Percentiles rank a stretch among this genome's conserved stretches.
Evolutionary conservation across 331 rosid species (phyloP).

Genomic region (Malus hybrid): DNA sequence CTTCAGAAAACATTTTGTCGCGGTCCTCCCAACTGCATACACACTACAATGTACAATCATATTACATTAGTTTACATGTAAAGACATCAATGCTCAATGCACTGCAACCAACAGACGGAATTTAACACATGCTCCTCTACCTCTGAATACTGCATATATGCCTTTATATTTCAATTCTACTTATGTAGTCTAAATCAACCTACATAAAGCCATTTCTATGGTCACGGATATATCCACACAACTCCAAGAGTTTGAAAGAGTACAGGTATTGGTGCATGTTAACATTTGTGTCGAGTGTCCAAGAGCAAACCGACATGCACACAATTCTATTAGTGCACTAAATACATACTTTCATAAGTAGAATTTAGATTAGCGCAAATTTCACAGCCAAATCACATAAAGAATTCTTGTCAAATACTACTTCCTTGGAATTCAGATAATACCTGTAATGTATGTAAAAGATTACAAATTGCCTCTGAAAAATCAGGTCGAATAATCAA

Average conservation of each 20-base stretch:
- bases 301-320: not conserved
- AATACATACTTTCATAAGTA: not conserved
- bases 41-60: constrained; percentile 41
- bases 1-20: constrained; percentile 82
- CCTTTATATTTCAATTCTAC: too few species aligned
- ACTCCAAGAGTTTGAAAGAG: not conserved
- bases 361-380: not conserved
- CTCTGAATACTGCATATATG: too few species aligned
- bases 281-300: not conserved
- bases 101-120: not conserved
- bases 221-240: not conserved
- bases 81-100: not conserved
- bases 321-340: not conserved
- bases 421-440: not conserved
- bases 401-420: not conserved
- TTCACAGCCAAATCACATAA: not conserved
- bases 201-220: not conserved
- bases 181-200: not conserved
- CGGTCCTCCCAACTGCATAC: constrained; percentile 99
- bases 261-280: not conserved
- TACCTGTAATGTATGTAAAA: constrained; percentile 93
- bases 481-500: constrained; percentile 75
- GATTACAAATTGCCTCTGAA: constrained; percentile 99
- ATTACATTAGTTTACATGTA: not conserved
- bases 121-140: not conserved